A percentile compares a stretch with the other conserved stretches of the same genome.
Evolutionary conservation across 352 stramenopile species (phyloP).

Genomic region (Phytophthora podocarpi): DNA sequence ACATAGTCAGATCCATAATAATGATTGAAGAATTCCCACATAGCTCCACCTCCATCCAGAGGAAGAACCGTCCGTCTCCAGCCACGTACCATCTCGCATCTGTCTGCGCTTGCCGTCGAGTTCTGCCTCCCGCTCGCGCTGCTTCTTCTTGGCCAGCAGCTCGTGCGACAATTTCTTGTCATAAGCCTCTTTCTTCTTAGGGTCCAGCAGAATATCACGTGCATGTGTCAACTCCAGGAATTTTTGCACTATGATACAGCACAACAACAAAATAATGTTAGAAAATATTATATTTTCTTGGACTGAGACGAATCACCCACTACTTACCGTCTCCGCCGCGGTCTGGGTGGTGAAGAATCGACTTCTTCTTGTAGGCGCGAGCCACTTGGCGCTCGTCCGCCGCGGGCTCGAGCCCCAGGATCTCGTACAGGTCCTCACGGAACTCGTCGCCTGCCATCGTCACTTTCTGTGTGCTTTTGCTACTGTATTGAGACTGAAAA

Average conservation of each 20-base stretch:
- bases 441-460: conserved; percentile 45
- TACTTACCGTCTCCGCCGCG: conserved; percentile 75
- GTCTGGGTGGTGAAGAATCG: conserved; percentile 78
- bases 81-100: conserved; percentile 62
- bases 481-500: neutral
- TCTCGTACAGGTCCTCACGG: conserved; percentile 69
- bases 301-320: neutral
- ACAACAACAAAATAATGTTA: conserved; percentile 1
- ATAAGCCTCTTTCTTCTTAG: conserved; percentile 83
- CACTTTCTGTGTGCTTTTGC: too few relatives aligned
- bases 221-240: conserved; percentile 84
- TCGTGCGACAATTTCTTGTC: conserved; percentile 78
- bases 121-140: conserved; percentile 66
- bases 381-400: conserved; percentile 70
- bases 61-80: neutral
- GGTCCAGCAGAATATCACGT: conserved; percentile 75
- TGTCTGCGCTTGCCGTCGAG: conserved; percentile 60
- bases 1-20: neutral
- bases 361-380: conserved; percentile 87
- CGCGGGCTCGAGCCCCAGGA: conserved; percentile 73
- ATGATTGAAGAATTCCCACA: neutral
- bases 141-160: conserved; percentile 65
- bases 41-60: neutral
- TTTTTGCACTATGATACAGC: conserved; percentile 60
- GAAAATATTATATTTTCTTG: neutral